A percentile compares a stretch with the other conserved stretches of the same genome.
These are phyloP conservation scores for Yamadazyma friedrichii DNA, from an alignment of 1,139 yeast species.

Conservation along the genomic window DNA sequence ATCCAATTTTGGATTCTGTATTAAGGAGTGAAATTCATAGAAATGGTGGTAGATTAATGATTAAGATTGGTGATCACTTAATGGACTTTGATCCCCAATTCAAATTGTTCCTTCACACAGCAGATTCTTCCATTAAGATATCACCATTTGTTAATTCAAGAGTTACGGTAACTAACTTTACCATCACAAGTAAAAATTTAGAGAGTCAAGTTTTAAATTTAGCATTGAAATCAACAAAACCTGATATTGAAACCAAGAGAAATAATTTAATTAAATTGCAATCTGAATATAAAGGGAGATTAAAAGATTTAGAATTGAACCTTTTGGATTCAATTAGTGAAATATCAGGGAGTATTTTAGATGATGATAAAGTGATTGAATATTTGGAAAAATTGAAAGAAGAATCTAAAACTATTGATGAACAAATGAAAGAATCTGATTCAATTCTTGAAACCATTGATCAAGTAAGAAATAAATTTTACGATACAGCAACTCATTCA, in stretches of 20 bases:
- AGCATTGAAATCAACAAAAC: conserved; percentile 55
- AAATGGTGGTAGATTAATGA: conserved; percentile 69
- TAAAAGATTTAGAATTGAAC: conserved; percentile 59
- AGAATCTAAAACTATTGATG: conserved; percentile 57
- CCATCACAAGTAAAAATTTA: conserved; percentile 66
- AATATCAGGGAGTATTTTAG: conserved; percentile 63
- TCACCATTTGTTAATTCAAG: conserved; percentile 62
- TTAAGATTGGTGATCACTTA: conserved; percentile 60
- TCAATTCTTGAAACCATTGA: conserved; percentile 55
- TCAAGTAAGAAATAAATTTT: conserved; percentile 43
- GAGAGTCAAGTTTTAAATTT: conserved; percentile 62
- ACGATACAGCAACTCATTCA: conserved; percentile 55
- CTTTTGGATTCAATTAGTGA: conserved; percentile 59
- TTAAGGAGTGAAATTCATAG: conserved; percentile 59
- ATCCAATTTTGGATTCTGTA: conserved; percentile 68
- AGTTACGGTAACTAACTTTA: conserved; percentile 64
- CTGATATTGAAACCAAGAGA: conserved; percentile 66
- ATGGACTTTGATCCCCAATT: conserved; percentile 70
- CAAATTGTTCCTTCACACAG: conserved; percentile 58
- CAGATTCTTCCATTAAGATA: conserved; percentile 50
- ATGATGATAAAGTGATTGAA: conserved; percentile 58
- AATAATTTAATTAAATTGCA: conserved; percentile 52
- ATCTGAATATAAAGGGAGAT: conserved; percentile 55
- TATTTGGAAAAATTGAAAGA: conserved; percentile 64
- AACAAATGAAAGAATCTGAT: conserved; percentile 54